Evolutionary conservation across 768 basidiomycete genomes (phyloP).

Genomic region (Russula sp.): DNA sequence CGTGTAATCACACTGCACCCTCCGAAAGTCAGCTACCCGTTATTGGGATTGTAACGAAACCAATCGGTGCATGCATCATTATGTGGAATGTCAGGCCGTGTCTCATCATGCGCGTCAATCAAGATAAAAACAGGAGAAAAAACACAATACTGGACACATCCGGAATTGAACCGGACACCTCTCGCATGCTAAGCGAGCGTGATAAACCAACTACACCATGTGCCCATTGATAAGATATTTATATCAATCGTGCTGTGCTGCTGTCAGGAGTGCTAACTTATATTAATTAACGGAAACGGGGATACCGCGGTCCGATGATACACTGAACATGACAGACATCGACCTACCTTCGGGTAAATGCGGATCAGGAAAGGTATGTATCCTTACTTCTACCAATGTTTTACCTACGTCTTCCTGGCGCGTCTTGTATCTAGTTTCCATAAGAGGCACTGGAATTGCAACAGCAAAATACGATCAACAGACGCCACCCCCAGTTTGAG

Average conservation of each 20-base stretch:
- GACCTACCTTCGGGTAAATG: neutral
- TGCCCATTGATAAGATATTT: neutral
- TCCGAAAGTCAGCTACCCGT: constrained; percentile 11
- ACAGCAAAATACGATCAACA: neutral
- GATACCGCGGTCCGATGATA: constrained; percentile 4
- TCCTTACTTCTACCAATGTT: too few relatives aligned
- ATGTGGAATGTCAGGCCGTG: too few relatives aligned
- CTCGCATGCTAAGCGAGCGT: constrained; percentile 23
- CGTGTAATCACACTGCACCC: constrained; percentile 42
- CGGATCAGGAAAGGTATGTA: too few relatives aligned
- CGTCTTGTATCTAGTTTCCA: too few relatives aligned
- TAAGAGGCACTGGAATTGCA: neutral
- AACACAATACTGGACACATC: constrained; percentile 8
- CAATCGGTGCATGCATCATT: too few relatives aligned
- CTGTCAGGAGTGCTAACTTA: too few relatives aligned
- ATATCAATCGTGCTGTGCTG: too few relatives aligned
- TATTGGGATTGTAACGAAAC: neutral
- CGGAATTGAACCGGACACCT: constrained; percentile 23
- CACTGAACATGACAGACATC: neutral
- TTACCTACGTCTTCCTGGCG: too few relatives aligned
- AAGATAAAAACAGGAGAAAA: too few relatives aligned
- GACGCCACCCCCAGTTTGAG: too few relatives aligned
- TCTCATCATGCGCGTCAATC: too few relatives aligned
- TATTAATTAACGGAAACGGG: neutral
- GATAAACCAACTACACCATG: constrained; percentile 24